Evolutionary conservation across 2,329 filamentous ascomycete species (phyloP).

Genomic region (Ophiostoma populinum): DNA sequence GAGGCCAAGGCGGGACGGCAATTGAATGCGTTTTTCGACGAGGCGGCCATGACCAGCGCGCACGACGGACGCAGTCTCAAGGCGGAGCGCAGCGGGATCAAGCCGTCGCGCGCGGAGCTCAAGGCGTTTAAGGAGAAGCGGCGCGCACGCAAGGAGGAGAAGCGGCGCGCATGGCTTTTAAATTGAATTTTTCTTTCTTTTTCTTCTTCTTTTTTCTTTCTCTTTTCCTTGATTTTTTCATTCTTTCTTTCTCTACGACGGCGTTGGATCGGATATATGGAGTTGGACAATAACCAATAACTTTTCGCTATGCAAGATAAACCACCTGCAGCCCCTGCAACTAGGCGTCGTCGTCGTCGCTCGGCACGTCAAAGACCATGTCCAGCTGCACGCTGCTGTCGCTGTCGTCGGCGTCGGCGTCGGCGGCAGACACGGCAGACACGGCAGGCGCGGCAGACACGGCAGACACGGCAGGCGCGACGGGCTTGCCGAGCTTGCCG

Average conservation of each 20-base stretch:
- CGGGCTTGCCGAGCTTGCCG: conserved; percentile 6
- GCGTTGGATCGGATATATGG: too few species aligned
- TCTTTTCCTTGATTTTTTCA: background rate
- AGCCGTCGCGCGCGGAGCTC: conserved; percentile 68
- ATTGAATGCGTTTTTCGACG: conserved; percentile 90
- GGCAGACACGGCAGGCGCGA: conserved; percentile 13
- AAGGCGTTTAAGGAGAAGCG: conserved; percentile 87
- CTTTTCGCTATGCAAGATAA: background rate
- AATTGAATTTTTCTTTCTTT: background rate
- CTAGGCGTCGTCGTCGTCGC: conserved; percentile 13
- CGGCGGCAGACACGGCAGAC: background rate
- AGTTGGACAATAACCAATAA: too few species aligned
- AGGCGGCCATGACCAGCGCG: conserved; percentile 79
- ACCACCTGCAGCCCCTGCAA: background rate
- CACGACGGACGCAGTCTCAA: conserved; percentile 84
- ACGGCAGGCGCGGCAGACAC: conserved; percentile 12
- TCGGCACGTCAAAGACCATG: conserved; percentile 40
- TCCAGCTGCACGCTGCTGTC: conserved; percentile 41
- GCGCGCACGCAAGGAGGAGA: conserved; percentile 81
- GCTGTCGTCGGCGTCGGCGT: conserved; percentile 26
- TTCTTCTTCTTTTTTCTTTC: background rate
- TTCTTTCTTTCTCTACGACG: too few species aligned
- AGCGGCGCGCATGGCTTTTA: conserved; percentile 83
- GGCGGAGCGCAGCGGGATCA: conserved; percentile 75
- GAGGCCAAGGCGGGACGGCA: conserved; percentile 77